Percentiles rank a stretch among this genome's conserved stretches.
Evolutionary conservation across 164 flowering plant genomes (phyloP).

Genomic region (Magnolia changhungtana): DNA sequence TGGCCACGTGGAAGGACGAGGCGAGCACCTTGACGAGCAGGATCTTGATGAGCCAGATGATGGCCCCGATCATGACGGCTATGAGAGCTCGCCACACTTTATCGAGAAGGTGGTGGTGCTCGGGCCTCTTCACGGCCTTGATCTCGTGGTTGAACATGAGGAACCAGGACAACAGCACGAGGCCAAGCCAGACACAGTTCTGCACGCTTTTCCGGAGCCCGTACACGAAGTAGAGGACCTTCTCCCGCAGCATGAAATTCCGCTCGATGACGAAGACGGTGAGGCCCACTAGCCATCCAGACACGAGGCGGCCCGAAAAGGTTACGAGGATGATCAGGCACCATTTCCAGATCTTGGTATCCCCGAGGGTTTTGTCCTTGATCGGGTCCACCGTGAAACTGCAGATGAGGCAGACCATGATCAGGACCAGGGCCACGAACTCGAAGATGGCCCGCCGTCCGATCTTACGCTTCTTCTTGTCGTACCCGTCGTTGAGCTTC

Average conservation of each 20-base stretch:
- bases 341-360: constrained; percentile 44
- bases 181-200: constrained; percentile 40
- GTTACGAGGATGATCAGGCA: constrained; percentile 34
- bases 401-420: constrained; percentile 21
- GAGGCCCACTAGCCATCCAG: constrained; percentile 33
- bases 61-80: not conserved
- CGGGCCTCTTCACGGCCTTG: not conserved
- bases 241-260: constrained; percentile 43
- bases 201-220: constrained; percentile 40
- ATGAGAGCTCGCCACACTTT: constrained; percentile 12
- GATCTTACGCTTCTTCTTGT: constrained; percentile 16
- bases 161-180: constrained; percentile 38
- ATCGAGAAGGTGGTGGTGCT: not conserved
- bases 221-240: constrained; percentile 47
- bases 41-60: constrained; percentile 5
- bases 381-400: constrained; percentile 21
- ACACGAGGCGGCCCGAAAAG: constrained; percentile 39
- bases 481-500: not conserved
- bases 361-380: constrained; percentile 13
- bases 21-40: constrained; percentile 5
- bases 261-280: constrained; percentile 41
- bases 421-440: constrained; percentile 21
- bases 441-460: constrained; percentile 20
- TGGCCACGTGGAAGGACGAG: constrained; percentile 7
- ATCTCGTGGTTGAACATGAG: constrained; percentile 31